Base-by-base conservation (phyloP, 495 filamentous ascomycete species). In the Penicillium longicatenatum region DNA sequence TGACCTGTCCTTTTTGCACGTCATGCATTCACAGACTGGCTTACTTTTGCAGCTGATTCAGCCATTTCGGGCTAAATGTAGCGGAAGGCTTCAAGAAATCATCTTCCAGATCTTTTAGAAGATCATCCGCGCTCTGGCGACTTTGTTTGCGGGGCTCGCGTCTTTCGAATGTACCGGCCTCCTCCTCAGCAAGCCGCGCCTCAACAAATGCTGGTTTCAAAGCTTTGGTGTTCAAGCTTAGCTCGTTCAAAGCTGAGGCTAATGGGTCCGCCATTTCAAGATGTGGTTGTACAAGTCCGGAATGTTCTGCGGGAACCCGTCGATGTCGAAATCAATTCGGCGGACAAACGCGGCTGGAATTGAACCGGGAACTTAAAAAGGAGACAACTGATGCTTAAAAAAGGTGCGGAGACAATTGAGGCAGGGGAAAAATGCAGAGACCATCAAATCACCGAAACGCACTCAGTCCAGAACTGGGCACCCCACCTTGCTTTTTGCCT, bases 31-130 rank as follows among this genome's bases (percentile, higher is more conserved):
- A 55, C 24, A 53, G 19, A 39, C 9, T 31, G 30, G 64, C 75
- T 51, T 72, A 88, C 83, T 90, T 89, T 72, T 98, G 94, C 20
- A 98, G 70, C 41, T 82, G 81, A 70, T 96, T 91, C 48, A 98
- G 78, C 94, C 93, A 98, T 68, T 85, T 83, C 2, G 80, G 72
- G 42, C 86, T 89, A 72, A 98, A 97, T 2, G 77, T 77, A 7
- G 85, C 80, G 9, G 90, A 87, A 3, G 94, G 94, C 9, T 84
- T 83, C 8, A 98, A 74, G 63, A 91, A 95, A 37, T 91, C 85
- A 50, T 79, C 59, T 70, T 96, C 91, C 24, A 97, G 81, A 33
- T 89, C 81, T 39, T 79, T 73, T 58, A 87, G 86, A 37, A 92
- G 72, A 11, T 83, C 79, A 20, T 83, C 77, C 43, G 78, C 76